phyloP scores from a whole-genome alignment of 371 early-diverging fungal genomes.

The Mucor circinelloides region DNA sequence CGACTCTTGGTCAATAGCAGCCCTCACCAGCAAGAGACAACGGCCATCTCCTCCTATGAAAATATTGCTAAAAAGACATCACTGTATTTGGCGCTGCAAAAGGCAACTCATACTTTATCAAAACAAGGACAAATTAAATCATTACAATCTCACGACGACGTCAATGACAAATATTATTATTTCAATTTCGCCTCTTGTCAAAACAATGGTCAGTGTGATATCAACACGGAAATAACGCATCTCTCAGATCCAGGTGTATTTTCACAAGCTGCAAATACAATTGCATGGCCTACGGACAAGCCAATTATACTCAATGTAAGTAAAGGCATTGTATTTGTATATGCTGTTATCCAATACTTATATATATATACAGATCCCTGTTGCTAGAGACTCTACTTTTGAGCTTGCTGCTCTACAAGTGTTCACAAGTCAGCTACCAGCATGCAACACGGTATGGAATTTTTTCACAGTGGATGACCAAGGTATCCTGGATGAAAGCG shows the following conservation, averaged over 20 bases:
- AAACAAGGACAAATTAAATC: not conserved
- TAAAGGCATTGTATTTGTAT: no score
- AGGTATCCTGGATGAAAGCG: not conserved
- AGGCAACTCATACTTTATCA: not conserved
- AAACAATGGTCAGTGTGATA: not conserved
- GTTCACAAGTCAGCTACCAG: not conserved
- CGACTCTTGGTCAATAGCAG: not conserved
- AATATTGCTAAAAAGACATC: not conserved
- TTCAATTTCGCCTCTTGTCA: not conserved
- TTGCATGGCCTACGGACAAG: not conserved
- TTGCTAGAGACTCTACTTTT: not conserved
- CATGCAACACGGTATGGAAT: not conserved
- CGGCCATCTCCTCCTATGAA: not conserved
- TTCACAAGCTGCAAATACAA: not conserved
- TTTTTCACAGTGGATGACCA: not conserved
- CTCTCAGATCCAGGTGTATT: not conserved
- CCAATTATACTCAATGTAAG: not conserved
- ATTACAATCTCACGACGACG: not conserved
- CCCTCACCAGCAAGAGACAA: not conserved
- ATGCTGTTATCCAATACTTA: not conserved
- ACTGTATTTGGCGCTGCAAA: not conserved
- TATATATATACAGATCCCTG: not conserved
- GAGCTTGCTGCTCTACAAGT: not conserved
- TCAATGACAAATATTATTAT: not conserved
- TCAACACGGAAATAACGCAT: not conserved